Evolutionary conservation across 768 basidiomycete genomes (phyloP).

Genomic region (Mycena crocata): DNA sequence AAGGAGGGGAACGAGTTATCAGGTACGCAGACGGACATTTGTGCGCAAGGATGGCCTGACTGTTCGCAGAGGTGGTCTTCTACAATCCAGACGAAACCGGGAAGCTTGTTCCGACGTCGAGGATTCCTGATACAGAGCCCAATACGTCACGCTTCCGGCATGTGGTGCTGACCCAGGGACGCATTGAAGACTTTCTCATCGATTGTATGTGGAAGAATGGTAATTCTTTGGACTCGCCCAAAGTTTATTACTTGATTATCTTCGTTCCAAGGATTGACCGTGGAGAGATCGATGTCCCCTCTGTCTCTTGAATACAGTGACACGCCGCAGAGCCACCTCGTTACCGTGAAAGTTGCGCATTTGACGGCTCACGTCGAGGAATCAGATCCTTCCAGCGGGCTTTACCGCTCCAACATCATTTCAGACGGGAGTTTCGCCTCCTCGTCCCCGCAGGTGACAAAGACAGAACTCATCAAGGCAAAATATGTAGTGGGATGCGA

Average conservation of each 20-base stretch:
- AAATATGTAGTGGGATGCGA: slow-evolving; percentile 52
- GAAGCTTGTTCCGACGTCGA: slow-evolving; percentile 19
- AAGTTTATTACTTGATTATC: neutral
- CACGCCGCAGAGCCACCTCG: slow-evolving; percentile 26
- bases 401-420: slow-evolving; percentile 30
- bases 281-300: slow-evolving; percentile 51
- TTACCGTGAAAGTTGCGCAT: slow-evolving; percentile 30
- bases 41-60: too few species aligned
- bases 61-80: slow-evolving; percentile 21
- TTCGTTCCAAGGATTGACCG: slow-evolving; percentile 32
- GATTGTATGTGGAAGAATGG: slow-evolving; percentile 49
- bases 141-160: slow-evolving; percentile 34
- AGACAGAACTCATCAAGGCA: slow-evolving; percentile 42
- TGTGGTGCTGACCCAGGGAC: slow-evolving; percentile 54
- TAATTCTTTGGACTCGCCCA: neutral
- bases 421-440: neutral
- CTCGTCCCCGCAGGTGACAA: neutral
- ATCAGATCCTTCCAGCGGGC: slow-evolving; percentile 13
- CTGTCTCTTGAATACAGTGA: slow-evolving; percentile 43
- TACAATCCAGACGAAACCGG: slow-evolving; percentile 30
- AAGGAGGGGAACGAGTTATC: slow-evolving; percentile 30
- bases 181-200: slow-evolving; percentile 55
- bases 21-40: neutral
- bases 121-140: slow-evolving; percentile 33
- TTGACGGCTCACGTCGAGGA: slow-evolving; percentile 2